Evolutionary conservation across 805 yeast species (phyloP).

Genomic region (Candida ponderosae): DNA sequence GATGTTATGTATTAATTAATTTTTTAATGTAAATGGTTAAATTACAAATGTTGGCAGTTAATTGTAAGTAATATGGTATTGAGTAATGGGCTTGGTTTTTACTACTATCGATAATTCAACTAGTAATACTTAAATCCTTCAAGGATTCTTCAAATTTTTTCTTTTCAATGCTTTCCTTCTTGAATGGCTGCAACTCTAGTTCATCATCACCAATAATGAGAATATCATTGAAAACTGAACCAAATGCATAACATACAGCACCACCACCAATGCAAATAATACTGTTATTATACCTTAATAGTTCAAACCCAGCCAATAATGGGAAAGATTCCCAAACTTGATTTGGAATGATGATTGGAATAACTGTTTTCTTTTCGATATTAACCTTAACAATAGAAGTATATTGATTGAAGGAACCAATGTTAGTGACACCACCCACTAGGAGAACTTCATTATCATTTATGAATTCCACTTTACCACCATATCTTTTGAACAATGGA

Average conservation of each 20-base stretch:
- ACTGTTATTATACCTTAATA: slow-evolving; percentile 19
- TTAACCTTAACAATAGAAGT: slow-evolving; percentile 32
- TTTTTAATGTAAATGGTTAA: no score
- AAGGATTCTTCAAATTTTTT: no score
- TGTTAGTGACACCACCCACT: slow-evolving; percentile 51
- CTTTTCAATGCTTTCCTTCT: not conserved
- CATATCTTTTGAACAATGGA: slow-evolving; percentile 37
- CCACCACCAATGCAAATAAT: slow-evolving; percentile 52
- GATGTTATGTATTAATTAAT: no score
- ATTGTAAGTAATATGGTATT: no score
- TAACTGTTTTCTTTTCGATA: slow-evolving; percentile 10
- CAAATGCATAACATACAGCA: slow-evolving; percentile 78
- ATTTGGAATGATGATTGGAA: slow-evolving; percentile 22
- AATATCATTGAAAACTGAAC: slow-evolving; percentile 40
- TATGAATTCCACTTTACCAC: slow-evolving; percentile 31
- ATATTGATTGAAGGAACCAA: slow-evolving; percentile 22
- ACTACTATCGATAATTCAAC: no score
- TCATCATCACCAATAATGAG: slow-evolving; percentile 5
- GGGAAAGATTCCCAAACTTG: slow-evolving; percentile 34
- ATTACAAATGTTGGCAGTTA: no score
- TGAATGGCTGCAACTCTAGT: not conserved
- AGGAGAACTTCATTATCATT: slow-evolving; percentile 31
- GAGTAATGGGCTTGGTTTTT: no score
- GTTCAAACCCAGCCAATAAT: slow-evolving; percentile 47
- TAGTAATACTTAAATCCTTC: no score